Evolutionary conservation across 2,329 filamentous ascomycete species (phyloP).

Genomic region (Huntiella savannae): DNA sequence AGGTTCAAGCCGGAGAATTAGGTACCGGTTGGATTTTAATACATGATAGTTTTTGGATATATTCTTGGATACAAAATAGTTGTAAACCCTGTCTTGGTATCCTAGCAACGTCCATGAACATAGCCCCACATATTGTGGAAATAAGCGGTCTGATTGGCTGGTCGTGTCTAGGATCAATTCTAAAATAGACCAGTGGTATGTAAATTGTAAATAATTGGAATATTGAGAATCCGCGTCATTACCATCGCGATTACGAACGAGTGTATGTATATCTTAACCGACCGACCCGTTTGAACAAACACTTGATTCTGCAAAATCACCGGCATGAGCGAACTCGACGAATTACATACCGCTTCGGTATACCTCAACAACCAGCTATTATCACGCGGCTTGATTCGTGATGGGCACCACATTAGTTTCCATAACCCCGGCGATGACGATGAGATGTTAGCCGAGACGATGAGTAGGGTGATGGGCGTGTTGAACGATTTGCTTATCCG

Average conservation of each 20-base stretch:
- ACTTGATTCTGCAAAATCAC: too few relatives aligned
- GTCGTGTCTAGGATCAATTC: too few relatives aligned
- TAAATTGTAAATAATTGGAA: too few relatives aligned
- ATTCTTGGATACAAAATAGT: too few relatives aligned
- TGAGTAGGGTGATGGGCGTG: conserved; percentile 76
- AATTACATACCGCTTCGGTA: conserved; percentile 45
- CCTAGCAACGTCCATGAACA: too few relatives aligned
- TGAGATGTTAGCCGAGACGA: conserved; percentile 38
- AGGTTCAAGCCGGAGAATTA: conserved; percentile 36
- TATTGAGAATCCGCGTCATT: neutral
- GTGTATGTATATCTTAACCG: too few relatives aligned
- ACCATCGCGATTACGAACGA: neutral
- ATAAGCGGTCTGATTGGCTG: too few relatives aligned
- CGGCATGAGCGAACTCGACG: conserved; percentile 37
- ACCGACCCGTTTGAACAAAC: too few relatives aligned
- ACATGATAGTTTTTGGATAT: too few relatives aligned
- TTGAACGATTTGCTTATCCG: conserved; percentile 84
- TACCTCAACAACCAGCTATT: conserved; percentile 58
- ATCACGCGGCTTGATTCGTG: conserved; percentile 43
- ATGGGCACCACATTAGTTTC: conserved; percentile 67
- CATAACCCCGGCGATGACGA: conserved; percentile 47
- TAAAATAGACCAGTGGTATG: too few relatives aligned
- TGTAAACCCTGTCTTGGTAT: too few relatives aligned
- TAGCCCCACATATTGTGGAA: too few relatives aligned
- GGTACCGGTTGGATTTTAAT: conserved; percentile 10